phyloP scores from a whole-genome alignment of 73 alveolate species.

The Paramecium octaurelia region DNA sequence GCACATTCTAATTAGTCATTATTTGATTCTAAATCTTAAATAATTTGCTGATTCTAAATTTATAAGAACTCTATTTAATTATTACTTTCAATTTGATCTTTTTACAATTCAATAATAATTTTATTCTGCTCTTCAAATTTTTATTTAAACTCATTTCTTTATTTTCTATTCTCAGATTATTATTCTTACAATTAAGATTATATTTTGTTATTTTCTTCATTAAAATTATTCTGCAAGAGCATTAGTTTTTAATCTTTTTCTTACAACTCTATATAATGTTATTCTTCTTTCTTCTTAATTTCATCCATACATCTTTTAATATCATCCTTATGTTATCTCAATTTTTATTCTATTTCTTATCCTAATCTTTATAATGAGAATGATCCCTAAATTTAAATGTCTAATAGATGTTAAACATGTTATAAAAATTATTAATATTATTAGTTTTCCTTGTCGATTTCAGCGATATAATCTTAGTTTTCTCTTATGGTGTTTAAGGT shows the following conservation, averaged over 20 bases:
- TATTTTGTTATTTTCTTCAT: neutral
- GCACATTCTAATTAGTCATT: neutral
- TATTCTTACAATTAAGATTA: neutral
- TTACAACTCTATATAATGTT: neutral
- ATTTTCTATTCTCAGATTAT: neutral
- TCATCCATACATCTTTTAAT: neutral
- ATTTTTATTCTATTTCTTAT: neutral
- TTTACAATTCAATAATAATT: neutral
- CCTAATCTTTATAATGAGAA: slow-evolving; percentile 39
- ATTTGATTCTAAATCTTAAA: slow-evolving; percentile 36
- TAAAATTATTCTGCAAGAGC: neutral
- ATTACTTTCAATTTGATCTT: neutral
- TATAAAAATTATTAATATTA: neutral
- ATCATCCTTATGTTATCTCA: slow-evolving; percentile 11
- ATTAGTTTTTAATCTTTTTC: neutral
- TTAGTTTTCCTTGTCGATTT: neutral
- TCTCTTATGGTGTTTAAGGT: neutral
- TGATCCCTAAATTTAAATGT: slow-evolving; percentile 29
- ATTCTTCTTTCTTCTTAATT: neutral
- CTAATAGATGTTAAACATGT: neutral
- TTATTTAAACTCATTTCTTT: neutral
- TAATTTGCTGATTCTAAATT: neutral
- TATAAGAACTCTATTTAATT: neutral
- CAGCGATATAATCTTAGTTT: neutral
- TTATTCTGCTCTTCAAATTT: neutral